Evolutionary conservation across 2,329 filamentous ascomycete genomes (phyloP), one percentile per base, ranked within the genome.

Genomic region (Graphilbum sp.): DNA sequence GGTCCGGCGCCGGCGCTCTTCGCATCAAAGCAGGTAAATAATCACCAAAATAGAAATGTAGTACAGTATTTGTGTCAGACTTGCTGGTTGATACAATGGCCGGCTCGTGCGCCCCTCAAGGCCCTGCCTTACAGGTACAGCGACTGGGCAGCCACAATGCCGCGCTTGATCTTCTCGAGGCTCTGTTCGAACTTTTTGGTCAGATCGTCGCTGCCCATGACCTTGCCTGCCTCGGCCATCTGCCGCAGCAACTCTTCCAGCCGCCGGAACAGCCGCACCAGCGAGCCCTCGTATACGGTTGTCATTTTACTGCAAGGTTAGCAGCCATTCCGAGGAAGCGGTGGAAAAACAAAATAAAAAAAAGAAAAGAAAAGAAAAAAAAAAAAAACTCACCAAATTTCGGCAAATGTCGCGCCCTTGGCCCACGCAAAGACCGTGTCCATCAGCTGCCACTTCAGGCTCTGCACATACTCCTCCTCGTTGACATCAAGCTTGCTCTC

Each of bases 181-280:
- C 84, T 80, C 48, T 76, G 72, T 52, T 94, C 87, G 54, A 98
- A 98, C 62, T 94, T 95, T 54, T 78, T 72, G 52, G 87, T 81
- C 40, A 98, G 65, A 51, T 96, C 90, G 43, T 93, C 85, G 55
- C 82, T 95, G 51, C 90, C 90, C 90, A 98, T 98, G 45, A 95
- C 88, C 63, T 95, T 96, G 47, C 83, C 75, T 19, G 88, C 90
- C 61, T 96, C 83, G 15, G 81, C 88, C 72, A 96, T 93, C 59
- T 98, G 90, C 47, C 90, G 75, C 27, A 98, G 66, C 41, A 95
- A 67, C 61, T 98, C 90, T 59, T 98, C 90, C 24, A 98, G 67
- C 17, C 90, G 82, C 39, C 90, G 81, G 74, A 98, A 98, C 30
- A 95, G 75, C 35, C 90, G 85, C 50, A 98, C 96, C 43, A 98